Evolutionary conservation across 495 filamentous ascomycete species (phyloP).

Genomic region (Annulohypoxylon maeteangense): DNA sequence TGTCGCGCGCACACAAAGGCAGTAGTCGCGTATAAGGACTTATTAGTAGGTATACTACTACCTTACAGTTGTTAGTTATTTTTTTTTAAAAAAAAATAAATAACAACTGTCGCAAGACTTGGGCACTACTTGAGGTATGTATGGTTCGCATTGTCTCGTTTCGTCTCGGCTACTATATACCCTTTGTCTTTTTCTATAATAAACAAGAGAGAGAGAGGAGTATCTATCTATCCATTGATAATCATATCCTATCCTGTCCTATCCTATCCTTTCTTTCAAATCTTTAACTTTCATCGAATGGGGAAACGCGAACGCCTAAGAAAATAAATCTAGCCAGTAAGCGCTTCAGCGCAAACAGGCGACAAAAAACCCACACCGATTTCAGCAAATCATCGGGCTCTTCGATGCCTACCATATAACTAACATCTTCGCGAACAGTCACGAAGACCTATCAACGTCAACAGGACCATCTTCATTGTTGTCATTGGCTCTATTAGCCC

Average conservation of each 20-base stretch:
- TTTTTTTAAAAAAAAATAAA: neutral
- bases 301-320: conserved; percentile 9
- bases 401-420: conserved; percentile 45
- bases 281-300: conserved; percentile 20
- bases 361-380: conserved; percentile 40
- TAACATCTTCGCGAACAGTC: conserved; percentile 52
- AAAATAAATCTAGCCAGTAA: conserved; percentile 48
- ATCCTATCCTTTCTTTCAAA: conserved; percentile 16
- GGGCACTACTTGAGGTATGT: conserved; percentile 14
- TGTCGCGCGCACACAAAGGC: conserved; percentile 15
- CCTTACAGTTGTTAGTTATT: neutral
- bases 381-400: conserved; percentile 59
- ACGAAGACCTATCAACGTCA: conserved; percentile 60
- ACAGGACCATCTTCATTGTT: conserved; percentile 48
- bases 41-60: too few relatives aligned
- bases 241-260: too few relatives aligned
- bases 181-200: conserved; percentile 25
- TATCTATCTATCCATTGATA: neutral
- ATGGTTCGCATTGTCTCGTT: conserved; percentile 29
- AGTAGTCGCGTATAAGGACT: conserved; percentile 1
- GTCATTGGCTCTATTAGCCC: conserved; percentile 55
- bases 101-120: conserved; percentile 18
- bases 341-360: conserved; percentile 46
- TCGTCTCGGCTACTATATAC: neutral
- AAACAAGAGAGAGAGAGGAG: conserved; percentile 19